phyloP scores from a whole-genome alignment of 139 green algal genomes.

The Chlorella sp. region DNA sequence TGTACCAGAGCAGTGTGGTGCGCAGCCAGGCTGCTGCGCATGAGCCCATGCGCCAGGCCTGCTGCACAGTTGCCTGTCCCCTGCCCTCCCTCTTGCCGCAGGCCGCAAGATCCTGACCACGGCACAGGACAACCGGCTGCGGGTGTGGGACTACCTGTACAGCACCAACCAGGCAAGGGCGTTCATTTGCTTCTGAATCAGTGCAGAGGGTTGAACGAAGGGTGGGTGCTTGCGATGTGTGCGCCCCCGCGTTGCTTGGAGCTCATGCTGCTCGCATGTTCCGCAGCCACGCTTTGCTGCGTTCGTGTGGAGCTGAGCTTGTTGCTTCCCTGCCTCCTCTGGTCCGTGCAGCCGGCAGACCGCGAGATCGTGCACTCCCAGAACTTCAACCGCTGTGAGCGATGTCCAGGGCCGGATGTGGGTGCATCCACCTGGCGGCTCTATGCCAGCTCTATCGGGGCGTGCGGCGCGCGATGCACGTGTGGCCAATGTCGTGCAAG shows the following conservation, averaged over 20 bases:
- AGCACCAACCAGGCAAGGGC: constrained; percentile 2
- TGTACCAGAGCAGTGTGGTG: no score
- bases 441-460: no score
- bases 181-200: no score
- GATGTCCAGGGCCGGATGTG: no score
- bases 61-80: not conserved
- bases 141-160: constrained; percentile 82
- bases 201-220: not conserved
- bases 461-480: no score
- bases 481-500: no score
- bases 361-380: constrained; percentile 91
- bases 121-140: constrained; percentile 91
- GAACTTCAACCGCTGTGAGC: constrained; percentile 89
- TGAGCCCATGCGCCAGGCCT: not conserved
- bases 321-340: not conserved
- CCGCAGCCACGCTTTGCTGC: no score
- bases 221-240: not conserved
- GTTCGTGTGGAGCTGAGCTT: no score
- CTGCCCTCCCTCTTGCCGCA: not conserved
- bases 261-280: not conserved
- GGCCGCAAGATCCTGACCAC: constrained; percentile 90
- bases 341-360: constrained; percentile 37
- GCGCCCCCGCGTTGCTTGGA: not conserved
- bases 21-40: not conserved
- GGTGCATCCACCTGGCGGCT: no score